Evolutionary conservation across 2,329 filamentous ascomycete species (phyloP), one percentile per base, ranked within the genome.

Genomic region (Ceratocystis variospora): DNA sequence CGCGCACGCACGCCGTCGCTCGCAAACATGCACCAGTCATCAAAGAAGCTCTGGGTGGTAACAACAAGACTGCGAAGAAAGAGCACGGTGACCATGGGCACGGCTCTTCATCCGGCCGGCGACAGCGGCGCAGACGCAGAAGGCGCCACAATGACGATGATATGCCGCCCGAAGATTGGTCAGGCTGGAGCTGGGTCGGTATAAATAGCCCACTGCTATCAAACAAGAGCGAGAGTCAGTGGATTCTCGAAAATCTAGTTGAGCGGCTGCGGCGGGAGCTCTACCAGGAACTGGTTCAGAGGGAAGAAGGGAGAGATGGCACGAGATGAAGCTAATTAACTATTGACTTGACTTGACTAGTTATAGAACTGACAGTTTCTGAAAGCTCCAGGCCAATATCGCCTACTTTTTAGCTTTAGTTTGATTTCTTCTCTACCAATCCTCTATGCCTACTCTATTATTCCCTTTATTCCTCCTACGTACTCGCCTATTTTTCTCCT

Each of bases 141-240:
- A 28, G 64, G 53, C 55, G 55, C 46, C 59, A 50, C 50, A 48
- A 61, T 63, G 17, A 57, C 17, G 61, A 37, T 19, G 41, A 61
- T 53, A 55, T 53, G 62, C 65, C 33, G 5, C 46, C 15, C 8
- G 66, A 68, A 37, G 61, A 65, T 46, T 46, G 63, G 41, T 25
- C 57, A 17, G 55, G 62, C 48, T 69, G 67, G 68, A 69, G 67
- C 50, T 92, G 88, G 88, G 80, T 91, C 1, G 87, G 86, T 0
- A 79, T 83, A 61, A 77, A 82, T 15, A 88, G 84, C 70, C 88
- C 88, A 2, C 77, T 91, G 12, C 86, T 90, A 83, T 83, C 86
- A 2, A 80, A 80, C 61, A 81, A 84, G 71, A 82, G 83, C 66
- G 88, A 91, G 75, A 81, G 83, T 15, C 83, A 89, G 72, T 91